A percentile compares a stretch with the other conserved stretches of the same genome.
Evolutionary conservation across 129 eudicot species (phyloP).

Genomic region (Calendula officinalis): DNA sequence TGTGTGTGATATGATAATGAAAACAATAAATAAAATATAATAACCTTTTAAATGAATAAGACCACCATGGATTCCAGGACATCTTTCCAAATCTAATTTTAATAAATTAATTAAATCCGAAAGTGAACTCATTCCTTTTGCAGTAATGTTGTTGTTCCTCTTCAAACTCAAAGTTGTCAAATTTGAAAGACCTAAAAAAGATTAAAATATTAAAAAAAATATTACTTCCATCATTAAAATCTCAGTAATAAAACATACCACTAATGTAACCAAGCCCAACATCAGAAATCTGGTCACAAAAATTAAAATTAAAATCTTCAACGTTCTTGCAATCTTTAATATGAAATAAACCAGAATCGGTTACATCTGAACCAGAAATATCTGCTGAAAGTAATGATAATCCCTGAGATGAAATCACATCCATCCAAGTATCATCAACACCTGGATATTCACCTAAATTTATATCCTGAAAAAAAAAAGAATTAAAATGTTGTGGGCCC

Average conservation of each 20-base stretch:
- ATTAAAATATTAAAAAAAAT: background rate
- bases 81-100: conserved; percentile 70
- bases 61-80: conserved; percentile 81
- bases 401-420: conserved; percentile 81
- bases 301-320: conserved; percentile 63
- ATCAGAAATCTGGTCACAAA: conserved; percentile 66
- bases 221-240: background rate
- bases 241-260: conserved; percentile 28
- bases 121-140: conserved; percentile 57
- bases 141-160: conserved; percentile 61
- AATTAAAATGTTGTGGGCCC: background rate
- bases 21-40: background rate
- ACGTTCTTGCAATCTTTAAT: conserved; percentile 53
- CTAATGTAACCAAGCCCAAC: conserved; percentile 45
- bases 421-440: conserved; percentile 74
- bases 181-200: conserved; percentile 57
- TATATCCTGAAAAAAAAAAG: conserved; percentile 58
- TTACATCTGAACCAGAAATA: conserved; percentile 81
- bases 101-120: conserved; percentile 49
- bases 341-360: conserved; percentile 58
- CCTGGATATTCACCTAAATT: conserved; percentile 86
- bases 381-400: conserved; percentile 71
- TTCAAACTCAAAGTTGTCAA: conserved; percentile 59
- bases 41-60: conserved; percentile 74
- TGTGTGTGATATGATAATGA: background rate